Conservation (phyloP, 2,329 filamentous ascomycete genomes). For the Kalaharituber pfeilii region DNA sequence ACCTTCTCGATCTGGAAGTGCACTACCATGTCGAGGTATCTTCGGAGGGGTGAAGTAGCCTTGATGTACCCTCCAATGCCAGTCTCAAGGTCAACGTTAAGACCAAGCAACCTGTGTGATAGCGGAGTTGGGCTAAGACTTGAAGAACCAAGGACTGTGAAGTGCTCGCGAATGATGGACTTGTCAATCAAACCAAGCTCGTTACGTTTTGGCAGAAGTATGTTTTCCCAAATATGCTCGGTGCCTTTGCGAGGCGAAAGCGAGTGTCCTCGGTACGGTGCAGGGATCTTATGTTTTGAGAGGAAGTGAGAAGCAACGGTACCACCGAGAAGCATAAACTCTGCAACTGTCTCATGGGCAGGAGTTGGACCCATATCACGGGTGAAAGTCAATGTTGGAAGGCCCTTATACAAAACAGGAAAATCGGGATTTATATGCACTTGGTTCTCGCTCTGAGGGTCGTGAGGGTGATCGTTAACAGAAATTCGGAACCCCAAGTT, state of each 20-base stretch:
- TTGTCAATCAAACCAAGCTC: constrained; percentile 6
- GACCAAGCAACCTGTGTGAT: constrained; percentile 40
- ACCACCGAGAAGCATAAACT: constrained; percentile 43
- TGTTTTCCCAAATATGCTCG: constrained; percentile 28
- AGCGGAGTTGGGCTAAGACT: constrained; percentile 37
- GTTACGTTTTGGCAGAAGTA: constrained; percentile 24
- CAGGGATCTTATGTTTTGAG: constrained; percentile 38
- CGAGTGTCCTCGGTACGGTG: constrained; percentile 36
- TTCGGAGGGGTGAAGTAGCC: constrained; percentile 47
- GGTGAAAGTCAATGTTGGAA: constrained; percentile 13
- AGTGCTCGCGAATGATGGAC: constrained; percentile 19
- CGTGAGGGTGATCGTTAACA: constrained; percentile 4
- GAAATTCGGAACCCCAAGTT: constrained; percentile 3
- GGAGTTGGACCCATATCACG: constrained; percentile 2
- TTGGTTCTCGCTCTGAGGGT: constrained; percentile 11
- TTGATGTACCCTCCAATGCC: constrained; percentile 38
- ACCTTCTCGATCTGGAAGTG: constrained; percentile 51
- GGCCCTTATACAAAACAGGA: constrained; percentile 18
- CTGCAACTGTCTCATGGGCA: neutral
- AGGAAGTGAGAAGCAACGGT: constrained; percentile 47
- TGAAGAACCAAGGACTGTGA: constrained; percentile 33
- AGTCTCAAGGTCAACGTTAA: neutral
- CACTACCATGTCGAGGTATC: constrained; percentile 44
- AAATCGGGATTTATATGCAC: constrained; percentile 9
- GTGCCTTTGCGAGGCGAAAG: constrained; percentile 26